Conservation (phyloP, 805 yeast genomes). For the Nakazawaea ernobii region DNA sequence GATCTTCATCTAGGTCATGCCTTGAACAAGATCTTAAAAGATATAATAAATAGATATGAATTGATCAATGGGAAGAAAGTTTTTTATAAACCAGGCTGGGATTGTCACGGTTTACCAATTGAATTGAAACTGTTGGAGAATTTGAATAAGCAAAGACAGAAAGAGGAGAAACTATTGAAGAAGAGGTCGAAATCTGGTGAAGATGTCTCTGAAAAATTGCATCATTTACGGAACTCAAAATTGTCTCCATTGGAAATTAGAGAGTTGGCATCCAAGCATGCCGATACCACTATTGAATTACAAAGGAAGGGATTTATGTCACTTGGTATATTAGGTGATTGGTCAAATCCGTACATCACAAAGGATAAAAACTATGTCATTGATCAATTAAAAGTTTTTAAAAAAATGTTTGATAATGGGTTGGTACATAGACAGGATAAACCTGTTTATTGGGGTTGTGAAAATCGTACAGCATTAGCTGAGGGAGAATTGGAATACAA, state of each 20-base stretch:
- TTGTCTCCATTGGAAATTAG: slow-evolving; percentile 52
- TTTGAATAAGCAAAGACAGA: slow-evolving; percentile 25
- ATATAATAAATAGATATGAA: slow-evolving; percentile 71
- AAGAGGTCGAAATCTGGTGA: slow-evolving; percentile 18
- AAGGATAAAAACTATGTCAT: slow-evolving; percentile 66
- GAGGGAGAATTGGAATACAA: slow-evolving; percentile 94
- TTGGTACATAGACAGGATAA: slow-evolving; percentile 79
- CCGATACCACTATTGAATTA: slow-evolving; percentile 52
- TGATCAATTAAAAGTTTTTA: slow-evolving; percentile 68
- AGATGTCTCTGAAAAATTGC: slow-evolving; percentile 9
- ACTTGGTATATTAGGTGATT: slow-evolving; percentile 82
- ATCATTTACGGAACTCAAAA: slow-evolving; percentile 14
- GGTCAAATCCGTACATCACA: slow-evolving; percentile 69
- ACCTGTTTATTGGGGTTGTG: slow-evolving; percentile 98
- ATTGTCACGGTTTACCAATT: slow-evolving; percentile 96
- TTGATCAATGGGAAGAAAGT: slow-evolving; percentile 58
- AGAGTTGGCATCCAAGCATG: slow-evolving; percentile 61
- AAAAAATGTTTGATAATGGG: slow-evolving; percentile 55
- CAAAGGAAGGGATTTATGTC: slow-evolving; percentile 63
- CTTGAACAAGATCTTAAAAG: slow-evolving; percentile 82
- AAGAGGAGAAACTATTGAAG: slow-evolving; percentile 23
- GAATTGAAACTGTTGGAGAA: slow-evolving; percentile 74
- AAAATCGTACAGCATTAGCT: slow-evolving; percentile 89
- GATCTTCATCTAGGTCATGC: slow-evolving; percentile 91
- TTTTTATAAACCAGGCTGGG: slow-evolving; percentile 92